Evolutionary conservation across 2,329 filamentous ascomycete genomes (phyloP), one percentile per base, ranked within the genome.

Genomic region (Orbilia oligospora): DNA sequence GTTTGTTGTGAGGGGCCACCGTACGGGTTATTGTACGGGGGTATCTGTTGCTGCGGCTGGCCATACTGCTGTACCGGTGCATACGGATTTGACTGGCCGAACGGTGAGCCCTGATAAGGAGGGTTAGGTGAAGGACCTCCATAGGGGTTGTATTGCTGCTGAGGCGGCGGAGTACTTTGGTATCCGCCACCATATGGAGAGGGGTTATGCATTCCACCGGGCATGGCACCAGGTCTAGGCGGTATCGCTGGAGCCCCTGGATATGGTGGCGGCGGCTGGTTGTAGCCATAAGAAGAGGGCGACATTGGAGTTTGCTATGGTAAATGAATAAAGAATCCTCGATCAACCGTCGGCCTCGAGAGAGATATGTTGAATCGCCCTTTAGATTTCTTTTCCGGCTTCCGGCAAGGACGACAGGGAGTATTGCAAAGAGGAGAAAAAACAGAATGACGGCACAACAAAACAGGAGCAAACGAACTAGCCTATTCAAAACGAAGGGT

Each of bases 331-430:
- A 69, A 65, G 55, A 70, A 78, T 71, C 73, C 68, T 41, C 75
- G 65, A 72, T 78, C 75, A 78, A 78, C 75, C 61, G 75, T 65
- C 75, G 63, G 75, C 63, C 68, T 72, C 46, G 67, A 67, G 55
- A 66, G 61, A 78, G 51, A 69, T 68, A 72, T 72, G 75, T 78
- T 72, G 68, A 71, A 72, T 78, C 68, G 68, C 55, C 67, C 73
- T 78, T 71, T 27, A 72, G 75, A 68, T 72, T 78, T 63, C 75
- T 71, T 78, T 53, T 72, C 75, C 68, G 67, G 67, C 63, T 77
- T 71, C 73, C 75, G 75, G 46, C 61, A 55, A 55, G 68, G 75
- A 78, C 75, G 73, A 77, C 18, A 64, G 67, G 49, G 61, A 55
- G 63, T 33, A 36, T 64, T 44, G 38, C 51, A 63, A 64, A 46